These are phyloP conservation scores for Cladosporium austrohemisphaericum DNA, from an alignment of 2,329 filamentous ascomycete species.

Conservation along the genomic window DNA sequence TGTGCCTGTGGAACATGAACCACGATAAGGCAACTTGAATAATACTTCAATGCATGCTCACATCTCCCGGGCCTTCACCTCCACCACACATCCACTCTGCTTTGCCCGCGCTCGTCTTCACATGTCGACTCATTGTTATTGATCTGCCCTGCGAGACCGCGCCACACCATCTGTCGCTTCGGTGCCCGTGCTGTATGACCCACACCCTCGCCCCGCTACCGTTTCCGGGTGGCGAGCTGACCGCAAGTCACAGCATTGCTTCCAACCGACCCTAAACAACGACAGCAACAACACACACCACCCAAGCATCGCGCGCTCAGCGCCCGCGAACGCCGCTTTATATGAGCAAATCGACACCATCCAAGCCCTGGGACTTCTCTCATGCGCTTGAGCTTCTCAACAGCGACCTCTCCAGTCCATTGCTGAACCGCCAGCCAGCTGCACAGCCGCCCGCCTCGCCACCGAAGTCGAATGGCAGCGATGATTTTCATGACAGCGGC, in stretches of 20 bases:
- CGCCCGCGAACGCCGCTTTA: slow-evolving; percentile 18
- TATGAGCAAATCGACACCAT: slow-evolving; percentile 32
- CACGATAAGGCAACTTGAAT: no score
- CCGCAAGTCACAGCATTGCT: slow-evolving; percentile 12
- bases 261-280: neutral
- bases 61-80: no score
- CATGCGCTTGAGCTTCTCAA: slow-evolving; percentile 43
- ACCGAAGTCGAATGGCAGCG: slow-evolving; percentile 10
- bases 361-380: slow-evolving; percentile 45
- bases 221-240: slow-evolving; percentile 15
- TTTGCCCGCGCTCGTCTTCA: no score
- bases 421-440: slow-evolving; percentile 5
- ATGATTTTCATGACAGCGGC: slow-evolving; percentile 9
- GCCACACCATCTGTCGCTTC: neutral
- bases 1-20: no score
- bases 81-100: no score
- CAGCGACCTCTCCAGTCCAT: slow-evolving; percentile 21
- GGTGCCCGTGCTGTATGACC: slow-evolving; percentile 7
- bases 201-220: slow-evolving; percentile 1
- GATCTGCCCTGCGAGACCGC: neutral
- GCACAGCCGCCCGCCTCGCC: slow-evolving; percentile 8
- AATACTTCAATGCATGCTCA: no score
- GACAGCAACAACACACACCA: neutral
- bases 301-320: slow-evolving; percentile 11
- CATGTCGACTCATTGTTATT: neutral